These are phyloP conservation scores for Letharia columbiana DNA, from an alignment of 495 filamentous ascomycete genomes.

Conservation along the genomic window DNA sequence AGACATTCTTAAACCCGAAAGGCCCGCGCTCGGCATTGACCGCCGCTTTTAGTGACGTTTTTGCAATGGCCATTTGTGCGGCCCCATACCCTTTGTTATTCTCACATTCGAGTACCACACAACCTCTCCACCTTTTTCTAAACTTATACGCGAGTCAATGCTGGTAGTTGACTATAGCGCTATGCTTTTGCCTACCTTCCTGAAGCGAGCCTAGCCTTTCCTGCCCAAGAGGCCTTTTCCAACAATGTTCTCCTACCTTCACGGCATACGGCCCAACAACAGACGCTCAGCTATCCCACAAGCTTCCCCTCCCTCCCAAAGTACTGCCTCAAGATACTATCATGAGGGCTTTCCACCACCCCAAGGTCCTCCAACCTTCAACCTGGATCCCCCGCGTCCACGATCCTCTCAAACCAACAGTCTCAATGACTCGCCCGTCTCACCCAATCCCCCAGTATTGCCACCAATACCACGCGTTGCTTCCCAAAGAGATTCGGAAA, in stretches of 20 bases:
- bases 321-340: constrained; percentile 11
- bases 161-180: neutral
- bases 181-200: neutral
- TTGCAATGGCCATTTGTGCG: neutral
- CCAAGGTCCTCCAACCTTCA: constrained; percentile 5
- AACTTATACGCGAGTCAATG: neutral
- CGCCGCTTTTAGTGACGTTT: constrained; percentile 10
- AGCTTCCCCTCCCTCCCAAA: constrained; percentile 14
- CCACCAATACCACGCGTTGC: constrained; percentile 37
- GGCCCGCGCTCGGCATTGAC: neutral
- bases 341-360: constrained; percentile 5
- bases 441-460: constrained; percentile 30
- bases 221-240: constrained; percentile 15
- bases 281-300: constrained; percentile 28
- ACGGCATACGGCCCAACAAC: constrained; percentile 29
- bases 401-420: constrained; percentile 10
- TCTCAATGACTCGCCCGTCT: constrained; percentile 27
- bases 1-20: neutral
- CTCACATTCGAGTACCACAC: neutral
- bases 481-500: constrained; percentile 24
- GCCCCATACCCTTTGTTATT: neutral
- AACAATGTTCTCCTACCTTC: constrained; percentile 35
- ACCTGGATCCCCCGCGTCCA: constrained; percentile 10
- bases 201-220: neutral
- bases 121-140: neutral